These are phyloP conservation scores for Margaritispora aquatica DNA, from an alignment of 495 filamentous ascomycete genomes.

Conservation along the genomic window DNA sequence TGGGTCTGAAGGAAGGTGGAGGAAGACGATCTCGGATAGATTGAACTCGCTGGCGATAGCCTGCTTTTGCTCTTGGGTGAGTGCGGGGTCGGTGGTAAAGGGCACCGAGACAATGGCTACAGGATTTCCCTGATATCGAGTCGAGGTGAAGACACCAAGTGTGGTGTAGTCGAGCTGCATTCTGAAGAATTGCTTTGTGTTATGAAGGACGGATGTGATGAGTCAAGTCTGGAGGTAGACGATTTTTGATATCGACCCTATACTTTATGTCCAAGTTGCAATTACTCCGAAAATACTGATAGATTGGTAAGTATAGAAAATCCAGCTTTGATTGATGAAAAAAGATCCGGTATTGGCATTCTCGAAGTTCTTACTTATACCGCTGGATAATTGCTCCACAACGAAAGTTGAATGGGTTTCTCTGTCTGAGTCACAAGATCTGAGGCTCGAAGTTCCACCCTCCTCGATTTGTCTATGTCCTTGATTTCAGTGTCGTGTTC, in stretches of 20 bases:
- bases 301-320: too few species aligned
- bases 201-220: neutral
- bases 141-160: slow-evolving; percentile 63
- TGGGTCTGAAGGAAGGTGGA: slow-evolving; percentile 41
- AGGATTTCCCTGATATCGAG: slow-evolving; percentile 56
- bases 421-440: neutral
- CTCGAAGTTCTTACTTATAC: too few species aligned
- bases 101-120: slow-evolving; percentile 60
- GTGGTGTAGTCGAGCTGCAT: slow-evolving; percentile 30
- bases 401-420: neutral
- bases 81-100: neutral
- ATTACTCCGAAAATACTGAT: too few species aligned
- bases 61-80: slow-evolving; percentile 50
- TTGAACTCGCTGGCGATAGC: slow-evolving; percentile 74
- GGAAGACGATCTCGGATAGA: slow-evolving; percentile 76
- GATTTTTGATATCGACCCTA: too few species aligned
- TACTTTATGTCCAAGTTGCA: too few species aligned
- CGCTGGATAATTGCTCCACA: neutral
- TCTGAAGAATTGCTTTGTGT: neutral
- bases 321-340: too few species aligned
- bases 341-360: too few species aligned
- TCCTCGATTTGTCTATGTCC: neutral
- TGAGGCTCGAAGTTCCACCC: neutral
- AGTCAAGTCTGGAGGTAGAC: neutral
- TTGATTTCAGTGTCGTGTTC: neutral